These are phyloP conservation scores for Rosa rugosa DNA, from an alignment of 306 rosid genomes.

Conservation along the genomic window DNA sequence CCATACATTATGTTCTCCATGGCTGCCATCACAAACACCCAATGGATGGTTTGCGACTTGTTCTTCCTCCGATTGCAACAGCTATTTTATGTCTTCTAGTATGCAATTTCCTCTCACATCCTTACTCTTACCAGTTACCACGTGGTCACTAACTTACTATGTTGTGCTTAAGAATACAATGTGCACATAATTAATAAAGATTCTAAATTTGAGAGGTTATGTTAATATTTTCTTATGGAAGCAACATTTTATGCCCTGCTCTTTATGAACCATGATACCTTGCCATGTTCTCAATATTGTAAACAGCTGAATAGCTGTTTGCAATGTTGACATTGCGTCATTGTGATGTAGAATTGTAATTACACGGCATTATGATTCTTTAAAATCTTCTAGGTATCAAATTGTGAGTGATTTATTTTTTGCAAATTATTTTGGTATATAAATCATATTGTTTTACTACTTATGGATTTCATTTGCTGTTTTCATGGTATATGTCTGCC, in stretches of 20 bases:
- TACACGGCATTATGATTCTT: not conserved
- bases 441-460: too few species aligned
- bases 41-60: constrained; percentile 95
- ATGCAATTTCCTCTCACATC: constrained; percentile 21
- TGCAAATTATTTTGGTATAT: too few species aligned
- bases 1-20: constrained; percentile 84
- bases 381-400: not conserved
- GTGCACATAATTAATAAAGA: constrained; percentile 3
- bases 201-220: not conserved
- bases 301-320: not conserved
- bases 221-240: not conserved
- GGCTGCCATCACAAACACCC: constrained; percentile 99
- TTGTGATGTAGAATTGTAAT: not conserved
- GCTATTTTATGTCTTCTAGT: constrained; percentile 74
- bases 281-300: not conserved
- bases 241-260: not conserved
- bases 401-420: too few species aligned
- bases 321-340: not conserved
- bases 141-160: not conserved
- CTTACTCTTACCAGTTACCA: not conserved
- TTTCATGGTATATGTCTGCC: too few species aligned
- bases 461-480: too few species aligned
- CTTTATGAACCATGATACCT: not conserved
- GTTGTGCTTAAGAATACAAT: not conserved
- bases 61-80: constrained; percentile 90